Evolutionary conservation across 306 rosid species (phyloP).

Genomic region (Myrica gale): DNA sequence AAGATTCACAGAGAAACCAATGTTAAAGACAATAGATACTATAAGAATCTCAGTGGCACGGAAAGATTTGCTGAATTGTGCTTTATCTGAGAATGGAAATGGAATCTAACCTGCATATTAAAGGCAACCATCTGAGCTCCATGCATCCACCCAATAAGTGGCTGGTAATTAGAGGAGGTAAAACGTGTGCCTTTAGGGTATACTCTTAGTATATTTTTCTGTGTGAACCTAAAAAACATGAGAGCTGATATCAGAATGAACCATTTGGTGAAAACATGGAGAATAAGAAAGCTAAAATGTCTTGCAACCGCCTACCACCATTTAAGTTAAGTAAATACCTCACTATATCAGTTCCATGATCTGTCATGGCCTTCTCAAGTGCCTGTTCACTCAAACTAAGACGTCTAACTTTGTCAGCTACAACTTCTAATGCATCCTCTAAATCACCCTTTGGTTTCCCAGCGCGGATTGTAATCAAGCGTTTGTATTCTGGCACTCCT

Average conservation of each 20-base stretch:
- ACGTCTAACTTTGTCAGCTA: slow-evolving; percentile 58
- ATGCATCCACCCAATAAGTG: slow-evolving; percentile 82
- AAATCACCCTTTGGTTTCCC: slow-evolving; percentile 76
- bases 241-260: slow-evolving; percentile 25
- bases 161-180: slow-evolving; percentile 74
- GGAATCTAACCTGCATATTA: slow-evolving; percentile 84
- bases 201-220: slow-evolving; percentile 67
- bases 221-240: slow-evolving; percentile 63
- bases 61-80: neutral
- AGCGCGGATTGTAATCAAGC: slow-evolving; percentile 81
- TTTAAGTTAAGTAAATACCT: slow-evolving; percentile 41
- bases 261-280: neutral
- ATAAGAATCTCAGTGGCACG: too few relatives aligned
- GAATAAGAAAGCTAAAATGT: neutral
- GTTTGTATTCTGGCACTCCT: slow-evolving; percentile 54
- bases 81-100: slow-evolving; percentile 10
- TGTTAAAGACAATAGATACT: too few relatives aligned
- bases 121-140: slow-evolving; percentile 98
- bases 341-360: slow-evolving; percentile 59
- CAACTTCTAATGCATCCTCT: slow-evolving; percentile 48
- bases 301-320: slow-evolving; percentile 5
- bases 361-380: slow-evolving; percentile 55
- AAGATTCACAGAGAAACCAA: too few relatives aligned
- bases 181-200: slow-evolving; percentile 88
- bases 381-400: slow-evolving; percentile 81